These are phyloP conservation scores for Paspalum vaginatum DNA, from an alignment of 176 grass and related monocot genomes.

Conservation along the genomic window DNA sequence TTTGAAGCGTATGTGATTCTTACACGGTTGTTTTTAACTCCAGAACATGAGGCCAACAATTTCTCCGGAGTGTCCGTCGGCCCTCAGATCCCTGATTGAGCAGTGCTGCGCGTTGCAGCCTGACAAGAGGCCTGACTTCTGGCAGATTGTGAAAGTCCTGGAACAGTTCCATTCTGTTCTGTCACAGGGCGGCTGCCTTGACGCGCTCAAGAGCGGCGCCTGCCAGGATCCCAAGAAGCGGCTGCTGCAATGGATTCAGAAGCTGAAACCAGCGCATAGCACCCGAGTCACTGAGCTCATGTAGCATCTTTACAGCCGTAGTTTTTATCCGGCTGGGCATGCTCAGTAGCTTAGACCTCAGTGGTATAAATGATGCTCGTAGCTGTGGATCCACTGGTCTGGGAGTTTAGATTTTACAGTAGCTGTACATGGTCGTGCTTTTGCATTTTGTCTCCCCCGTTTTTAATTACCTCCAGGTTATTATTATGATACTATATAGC, in stretches of 20 bases:
- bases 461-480: constrained; percentile 10
- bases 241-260: constrained; percentile 74
- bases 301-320: constrained; percentile 47
- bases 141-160: constrained; percentile 80
- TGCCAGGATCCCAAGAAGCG: constrained; percentile 72
- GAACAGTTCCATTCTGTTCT: constrained; percentile 64
- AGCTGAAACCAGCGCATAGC: constrained; percentile 56
- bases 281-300: constrained; percentile 31
- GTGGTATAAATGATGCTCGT: constrained; percentile 32
- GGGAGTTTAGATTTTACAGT: constrained; percentile 10
- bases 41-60: constrained; percentile 72
- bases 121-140: constrained; percentile 87
- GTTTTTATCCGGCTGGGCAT: constrained; percentile 54
- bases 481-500: background rate
- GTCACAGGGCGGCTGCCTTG: constrained; percentile 59
- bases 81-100: constrained; percentile 70
- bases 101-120: constrained; percentile 73
- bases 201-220: constrained; percentile 52
- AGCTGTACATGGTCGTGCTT: constrained; percentile 34
- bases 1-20: background rate
- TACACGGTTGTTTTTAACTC: constrained; percentile 11
- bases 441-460: background rate
- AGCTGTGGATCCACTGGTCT: constrained; percentile 36
- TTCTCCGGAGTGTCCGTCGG: constrained; percentile 63
- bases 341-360: constrained; percentile 42